Conservation (phyloP, 176 grass and related monocot genomes). For the Avena atlantica region DNA sequence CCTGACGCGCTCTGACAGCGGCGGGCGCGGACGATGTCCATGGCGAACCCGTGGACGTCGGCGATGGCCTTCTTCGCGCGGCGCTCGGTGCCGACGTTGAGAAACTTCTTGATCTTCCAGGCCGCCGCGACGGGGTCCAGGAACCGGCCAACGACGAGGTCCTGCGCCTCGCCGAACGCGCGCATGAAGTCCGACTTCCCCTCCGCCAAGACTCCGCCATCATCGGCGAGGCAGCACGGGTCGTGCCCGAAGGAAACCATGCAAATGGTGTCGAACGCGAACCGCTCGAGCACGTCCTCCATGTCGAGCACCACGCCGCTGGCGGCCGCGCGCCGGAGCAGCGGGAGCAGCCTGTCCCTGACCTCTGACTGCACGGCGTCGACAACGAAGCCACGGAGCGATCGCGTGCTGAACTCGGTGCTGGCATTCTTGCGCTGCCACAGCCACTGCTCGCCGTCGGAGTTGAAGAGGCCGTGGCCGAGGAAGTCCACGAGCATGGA, state of each 20-base stretch:
- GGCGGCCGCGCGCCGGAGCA: neutral
- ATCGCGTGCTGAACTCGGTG: conserved; percentile 42
- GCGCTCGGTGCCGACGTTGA: conserved; percentile 54
- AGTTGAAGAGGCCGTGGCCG: conserved; percentile 43
- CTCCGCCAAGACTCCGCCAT: neutral
- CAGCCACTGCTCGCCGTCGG: conserved; percentile 42
- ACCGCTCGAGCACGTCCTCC: conserved; percentile 14
- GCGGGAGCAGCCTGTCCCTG: conserved; percentile 34
- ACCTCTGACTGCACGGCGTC: conserved; percentile 45
- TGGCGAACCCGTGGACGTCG: conserved; percentile 47
- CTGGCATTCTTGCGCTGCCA: conserved; percentile 49
- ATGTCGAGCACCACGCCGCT: neutral
- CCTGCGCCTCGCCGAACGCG: conserved; percentile 56
- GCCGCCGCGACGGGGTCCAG: conserved; percentile 28
- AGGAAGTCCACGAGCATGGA: conserved; percentile 42
- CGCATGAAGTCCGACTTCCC: conserved; percentile 41
- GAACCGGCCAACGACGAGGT: conserved; percentile 41
- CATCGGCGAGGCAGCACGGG: conserved; percentile 37
- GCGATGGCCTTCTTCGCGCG: conserved; percentile 40
- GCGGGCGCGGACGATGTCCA: conserved; percentile 49
- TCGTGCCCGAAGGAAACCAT: conserved; percentile 62
- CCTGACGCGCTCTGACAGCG: neutral
- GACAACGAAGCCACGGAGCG: conserved; percentile 27
- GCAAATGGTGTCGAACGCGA: conserved; percentile 75
- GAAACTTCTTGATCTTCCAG: conserved; percentile 60